Percentiles rank a stretch among this genome's conserved stretches.
phyloP scores from a whole-genome alignment of 148 eudicot species.

The Selenicereus undatus region DNA sequence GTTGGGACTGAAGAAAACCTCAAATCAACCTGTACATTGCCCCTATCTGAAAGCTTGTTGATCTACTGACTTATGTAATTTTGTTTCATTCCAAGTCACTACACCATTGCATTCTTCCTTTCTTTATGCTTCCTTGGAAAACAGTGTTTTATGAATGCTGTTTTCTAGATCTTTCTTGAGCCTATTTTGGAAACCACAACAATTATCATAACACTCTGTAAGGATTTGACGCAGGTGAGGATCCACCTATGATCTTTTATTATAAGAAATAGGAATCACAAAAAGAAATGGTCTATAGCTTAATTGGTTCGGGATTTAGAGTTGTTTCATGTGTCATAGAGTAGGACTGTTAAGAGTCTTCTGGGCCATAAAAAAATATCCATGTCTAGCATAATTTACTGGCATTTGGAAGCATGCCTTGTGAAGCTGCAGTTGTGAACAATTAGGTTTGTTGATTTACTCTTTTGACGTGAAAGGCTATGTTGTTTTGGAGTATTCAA shows the following conservation, averaged over 20 bases:
- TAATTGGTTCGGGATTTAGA: background rate
- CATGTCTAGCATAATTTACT: background rate
- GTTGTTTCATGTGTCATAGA: background rate
- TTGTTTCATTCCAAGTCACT: background rate
- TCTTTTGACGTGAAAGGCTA: background rate
- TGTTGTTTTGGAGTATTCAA: background rate
- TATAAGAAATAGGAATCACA: background rate
- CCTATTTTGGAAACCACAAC: background rate
- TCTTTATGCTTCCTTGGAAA: background rate
- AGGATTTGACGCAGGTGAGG: background rate
- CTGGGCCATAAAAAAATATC: background rate
- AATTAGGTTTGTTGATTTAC: background rate
- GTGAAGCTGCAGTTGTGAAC: background rate
- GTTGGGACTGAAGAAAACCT: no score
- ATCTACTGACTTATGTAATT: background rate
- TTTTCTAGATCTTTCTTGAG: no score
- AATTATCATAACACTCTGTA: background rate
- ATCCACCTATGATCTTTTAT: background rate
- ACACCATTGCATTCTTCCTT: background rate
- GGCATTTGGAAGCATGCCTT: background rate
- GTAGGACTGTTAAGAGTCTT: background rate
- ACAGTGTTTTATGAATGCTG: background rate
- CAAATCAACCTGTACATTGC: no score
- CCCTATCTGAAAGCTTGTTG: background rate
- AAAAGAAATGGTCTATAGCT: background rate